These are phyloP conservation scores for Hyphodiscus sp. DNA, from an alignment of 2,329 filamentous ascomycete species.

Conservation along the genomic window DNA sequence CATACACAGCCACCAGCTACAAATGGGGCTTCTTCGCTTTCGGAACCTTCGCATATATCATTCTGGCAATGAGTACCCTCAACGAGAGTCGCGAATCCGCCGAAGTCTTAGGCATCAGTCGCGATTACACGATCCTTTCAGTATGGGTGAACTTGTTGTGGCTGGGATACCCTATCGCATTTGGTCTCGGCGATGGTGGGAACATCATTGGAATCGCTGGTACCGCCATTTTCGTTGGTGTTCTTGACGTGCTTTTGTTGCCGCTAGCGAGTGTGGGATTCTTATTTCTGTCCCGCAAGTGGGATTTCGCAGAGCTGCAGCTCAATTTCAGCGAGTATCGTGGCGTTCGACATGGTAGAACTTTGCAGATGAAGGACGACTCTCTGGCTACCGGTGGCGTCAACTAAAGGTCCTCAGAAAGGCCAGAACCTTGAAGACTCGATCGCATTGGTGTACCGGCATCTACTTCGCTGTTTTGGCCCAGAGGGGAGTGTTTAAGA, in stretches of 20 bases:
- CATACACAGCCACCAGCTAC: constrained; percentile 51
- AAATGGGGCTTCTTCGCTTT: constrained; percentile 62
- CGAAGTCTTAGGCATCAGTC: constrained; percentile 4
- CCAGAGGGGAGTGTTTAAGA: too few relatives aligned
- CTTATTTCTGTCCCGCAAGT: constrained; percentile 25
- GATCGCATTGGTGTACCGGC: too few relatives aligned
- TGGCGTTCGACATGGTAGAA: background rate
- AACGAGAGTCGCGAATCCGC: constrained; percentile 3
- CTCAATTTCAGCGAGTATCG: constrained; percentile 8
- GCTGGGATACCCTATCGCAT: too few relatives aligned
- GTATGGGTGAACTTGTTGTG: constrained; percentile 33
- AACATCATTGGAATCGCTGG: too few relatives aligned
- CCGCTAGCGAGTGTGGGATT: too few relatives aligned
- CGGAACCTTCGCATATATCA: constrained; percentile 45
- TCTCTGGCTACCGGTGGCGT: too few relatives aligned
- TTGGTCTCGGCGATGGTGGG: too few relatives aligned
- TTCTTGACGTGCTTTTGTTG: too few relatives aligned
- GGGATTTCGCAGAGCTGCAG: constrained; percentile 5
- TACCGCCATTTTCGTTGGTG: too few relatives aligned
- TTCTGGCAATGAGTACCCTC: constrained; percentile 36
- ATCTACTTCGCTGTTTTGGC: too few relatives aligned
- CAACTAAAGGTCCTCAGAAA: too few relatives aligned
- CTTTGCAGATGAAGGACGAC: background rate
- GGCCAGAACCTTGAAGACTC: too few relatives aligned
- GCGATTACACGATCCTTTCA: constrained; percentile 1